Percentiles rank a stretch among this genome's conserved stretches.
Conservation (phyloP, 805 yeast species). For the Lachancea nothofagi region DNA sequence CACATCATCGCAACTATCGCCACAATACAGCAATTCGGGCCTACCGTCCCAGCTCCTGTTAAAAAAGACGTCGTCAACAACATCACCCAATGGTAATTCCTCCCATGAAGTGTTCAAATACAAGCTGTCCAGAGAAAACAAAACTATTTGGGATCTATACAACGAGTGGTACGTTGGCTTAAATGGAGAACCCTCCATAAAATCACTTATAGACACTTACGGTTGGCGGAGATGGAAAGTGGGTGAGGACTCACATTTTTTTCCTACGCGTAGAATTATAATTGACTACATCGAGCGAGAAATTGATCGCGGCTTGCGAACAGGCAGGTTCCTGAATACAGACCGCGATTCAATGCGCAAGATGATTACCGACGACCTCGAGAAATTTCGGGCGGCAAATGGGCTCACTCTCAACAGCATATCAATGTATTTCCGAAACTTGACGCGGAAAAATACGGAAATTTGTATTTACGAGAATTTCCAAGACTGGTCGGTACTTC, state of each 20-base stretch:
- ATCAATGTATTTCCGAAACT: slow-evolving; percentile 30
- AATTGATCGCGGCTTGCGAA: slow-evolving; percentile 29
- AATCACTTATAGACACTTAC: slow-evolving; percentile 29
- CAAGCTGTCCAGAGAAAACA: slow-evolving; percentile 35
- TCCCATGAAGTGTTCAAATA: slow-evolving; percentile 28
- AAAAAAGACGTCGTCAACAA: slow-evolving; percentile 1
- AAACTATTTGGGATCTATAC: slow-evolving; percentile 35
- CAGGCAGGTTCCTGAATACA: slow-evolving; percentile 31
- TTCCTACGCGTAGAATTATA: slow-evolving; percentile 35
- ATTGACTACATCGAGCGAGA: slow-evolving; percentile 36
- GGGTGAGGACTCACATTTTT: slow-evolving; percentile 35
- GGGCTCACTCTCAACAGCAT: slow-evolving; percentile 32
- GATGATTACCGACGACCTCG: slow-evolving; percentile 32
- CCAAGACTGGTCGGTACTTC: slow-evolving; percentile 28
- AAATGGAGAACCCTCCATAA: slow-evolving; percentile 31
- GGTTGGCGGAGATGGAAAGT: slow-evolving; percentile 38
- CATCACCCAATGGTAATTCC: slow-evolving; percentile 17
- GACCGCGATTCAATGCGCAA: slow-evolving; percentile 31
- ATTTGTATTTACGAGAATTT: slow-evolving; percentile 31
- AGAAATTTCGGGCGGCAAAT: slow-evolving; percentile 32
- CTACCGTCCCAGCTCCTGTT: slow-evolving; percentile 9
- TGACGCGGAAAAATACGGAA: slow-evolving; percentile 27
- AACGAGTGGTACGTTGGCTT: slow-evolving; percentile 36
- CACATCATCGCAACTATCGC: slow-evolving; percentile 8
- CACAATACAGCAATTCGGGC: slow-evolving; percentile 9